Conservation (phyloP, 2,329 filamentous ascomycete species). For the Metarhizium guizhouense region DNA sequence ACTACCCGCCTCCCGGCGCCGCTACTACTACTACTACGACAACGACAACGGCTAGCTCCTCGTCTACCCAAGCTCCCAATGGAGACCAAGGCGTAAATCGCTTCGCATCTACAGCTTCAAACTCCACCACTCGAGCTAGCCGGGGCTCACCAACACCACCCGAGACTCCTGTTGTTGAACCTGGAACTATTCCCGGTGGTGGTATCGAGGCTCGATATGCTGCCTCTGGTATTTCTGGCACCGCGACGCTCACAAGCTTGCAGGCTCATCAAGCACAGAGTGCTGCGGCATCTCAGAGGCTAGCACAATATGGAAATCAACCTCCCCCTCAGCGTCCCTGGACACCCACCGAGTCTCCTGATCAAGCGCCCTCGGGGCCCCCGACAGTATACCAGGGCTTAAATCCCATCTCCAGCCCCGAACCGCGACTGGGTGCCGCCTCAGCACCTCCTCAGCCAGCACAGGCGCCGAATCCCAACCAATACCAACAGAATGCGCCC, state of each 20-base stretch:
- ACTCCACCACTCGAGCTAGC: constrained; percentile 83
- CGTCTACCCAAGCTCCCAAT: constrained; percentile 18
- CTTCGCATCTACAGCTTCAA: constrained; percentile 77
- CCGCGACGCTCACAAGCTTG: constrained; percentile 70
- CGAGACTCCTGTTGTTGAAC: constrained; percentile 77
- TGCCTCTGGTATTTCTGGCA: constrained; percentile 80
- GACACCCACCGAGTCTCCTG: constrained; percentile 90
- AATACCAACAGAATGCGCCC: constrained; percentile 16
- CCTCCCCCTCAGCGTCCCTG: constrained; percentile 55
- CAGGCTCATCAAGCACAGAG: constrained; percentile 54
- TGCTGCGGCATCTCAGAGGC: constrained; percentile 70
- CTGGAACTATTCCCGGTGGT: constrained; percentile 59
- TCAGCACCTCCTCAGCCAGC: constrained; percentile 33
- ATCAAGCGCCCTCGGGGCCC: constrained; percentile 77
- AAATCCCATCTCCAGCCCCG: constrained; percentile 54
- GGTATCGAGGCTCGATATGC: constrained; percentile 90
- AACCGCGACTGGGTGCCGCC: constrained; percentile 28
- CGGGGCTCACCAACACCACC: constrained; percentile 91
- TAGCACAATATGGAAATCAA: constrained; percentile 62
- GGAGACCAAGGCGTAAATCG: constrained; percentile 41
- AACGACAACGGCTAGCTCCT: constrained; percentile 15
- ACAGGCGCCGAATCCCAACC: neutral
- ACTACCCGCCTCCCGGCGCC: constrained; percentile 49
- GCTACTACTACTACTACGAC: neutral
- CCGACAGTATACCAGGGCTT: constrained; percentile 87